Conservation (phyloP, 352 stramenopile species). For the Globisporangium camurandrum region DNA sequence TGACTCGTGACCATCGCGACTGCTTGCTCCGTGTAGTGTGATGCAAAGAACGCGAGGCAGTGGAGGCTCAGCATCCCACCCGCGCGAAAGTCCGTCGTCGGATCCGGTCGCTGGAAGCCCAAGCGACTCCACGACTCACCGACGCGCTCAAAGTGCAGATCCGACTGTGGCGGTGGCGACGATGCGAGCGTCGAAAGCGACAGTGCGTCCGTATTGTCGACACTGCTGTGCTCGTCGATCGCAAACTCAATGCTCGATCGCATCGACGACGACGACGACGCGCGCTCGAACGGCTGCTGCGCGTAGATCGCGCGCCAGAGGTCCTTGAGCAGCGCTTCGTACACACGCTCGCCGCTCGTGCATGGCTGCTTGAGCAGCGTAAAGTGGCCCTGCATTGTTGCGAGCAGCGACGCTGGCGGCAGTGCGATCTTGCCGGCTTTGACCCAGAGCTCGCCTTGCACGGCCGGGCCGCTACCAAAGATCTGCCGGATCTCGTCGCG, state of each 20-base stretch:
- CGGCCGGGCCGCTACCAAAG: slow-evolving; percentile 26
- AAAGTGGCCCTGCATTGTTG: slow-evolving; percentile 63
- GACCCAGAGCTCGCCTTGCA: slow-evolving; percentile 38
- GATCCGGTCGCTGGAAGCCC: slow-evolving; percentile 78
- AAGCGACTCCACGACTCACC: slow-evolving; percentile 75
- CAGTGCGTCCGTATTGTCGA: neutral
- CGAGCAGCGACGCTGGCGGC: slow-evolving; percentile 42
- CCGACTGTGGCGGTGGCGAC: slow-evolving; percentile 2
- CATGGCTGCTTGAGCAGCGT: slow-evolving; percentile 63
- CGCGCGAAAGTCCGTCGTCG: slow-evolving; percentile 80
- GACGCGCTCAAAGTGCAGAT: slow-evolving; percentile 53
- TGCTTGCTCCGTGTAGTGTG: slow-evolving; percentile 54
- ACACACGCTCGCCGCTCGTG: slow-evolving; percentile 45
- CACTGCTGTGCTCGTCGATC: slow-evolving; percentile 8
- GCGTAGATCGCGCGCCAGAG: slow-evolving; percentile 70
- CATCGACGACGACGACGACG: too few species aligned
- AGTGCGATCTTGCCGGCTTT: slow-evolving; percentile 43
- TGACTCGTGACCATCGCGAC: slow-evolving; percentile 71
- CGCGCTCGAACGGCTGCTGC: slow-evolving; percentile 26
- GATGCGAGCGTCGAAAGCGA: neutral
- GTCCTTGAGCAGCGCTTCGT: slow-evolving; percentile 49
- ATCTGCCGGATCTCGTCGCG: slow-evolving; percentile 42
- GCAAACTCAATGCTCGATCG: slow-evolving; percentile 13
- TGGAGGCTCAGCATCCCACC: slow-evolving; percentile 74
- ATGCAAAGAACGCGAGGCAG: slow-evolving; percentile 77